Evolutionary conservation across 805 yeast genomes (phyloP).

Genomic region (Wickerhamiella dianesei): DNA sequence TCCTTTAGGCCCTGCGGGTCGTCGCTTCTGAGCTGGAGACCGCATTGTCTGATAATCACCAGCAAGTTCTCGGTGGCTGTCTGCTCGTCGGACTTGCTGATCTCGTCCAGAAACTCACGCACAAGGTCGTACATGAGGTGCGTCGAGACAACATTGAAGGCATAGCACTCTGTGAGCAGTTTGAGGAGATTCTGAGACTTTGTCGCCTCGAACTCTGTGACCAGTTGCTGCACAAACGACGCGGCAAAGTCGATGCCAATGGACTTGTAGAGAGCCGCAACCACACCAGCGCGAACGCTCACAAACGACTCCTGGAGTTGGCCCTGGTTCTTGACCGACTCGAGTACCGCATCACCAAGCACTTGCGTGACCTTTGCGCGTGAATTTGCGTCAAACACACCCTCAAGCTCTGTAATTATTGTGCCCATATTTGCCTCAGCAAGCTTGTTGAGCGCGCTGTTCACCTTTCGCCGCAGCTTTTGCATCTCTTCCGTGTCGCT

Average conservation of each 20-base stretch:
- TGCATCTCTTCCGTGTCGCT: constrained; percentile 20
- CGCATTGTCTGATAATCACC: constrained; percentile 59
- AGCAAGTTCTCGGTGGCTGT: constrained; percentile 61
- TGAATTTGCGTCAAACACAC: constrained; percentile 50
- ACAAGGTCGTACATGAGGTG: constrained; percentile 68
- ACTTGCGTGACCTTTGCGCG: constrained; percentile 68
- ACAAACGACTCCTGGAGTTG: constrained; percentile 67
- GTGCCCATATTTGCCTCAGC: constrained; percentile 71
- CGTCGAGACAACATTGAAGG: constrained; percentile 64
- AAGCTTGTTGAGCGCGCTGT: constrained; percentile 76
- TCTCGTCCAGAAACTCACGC: constrained; percentile 33
- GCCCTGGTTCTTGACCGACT: constrained; percentile 49
- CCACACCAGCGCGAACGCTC: constrained; percentile 62
- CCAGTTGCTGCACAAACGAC: constrained; percentile 57
- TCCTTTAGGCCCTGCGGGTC: constrained; percentile 79
- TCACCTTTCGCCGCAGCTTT: constrained; percentile 46
- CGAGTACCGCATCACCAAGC: constrained; percentile 48
- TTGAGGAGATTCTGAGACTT: constrained; percentile 43
- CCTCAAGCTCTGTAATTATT: constrained; percentile 56
- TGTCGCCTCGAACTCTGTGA: constrained; percentile 56
- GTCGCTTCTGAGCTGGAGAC: constrained; percentile 75
- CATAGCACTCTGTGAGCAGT: constrained; percentile 60
- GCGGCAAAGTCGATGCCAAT: constrained; percentile 88
- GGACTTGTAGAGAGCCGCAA: constrained; percentile 62
- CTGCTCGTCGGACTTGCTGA: constrained; percentile 36